Percentiles rank a stretch among this genome's conserved stretches.
phyloP scores from a whole-genome alignment of 2,329 filamentous ascomycete genomes.

The Pseudocercospora crystallina region DNA sequence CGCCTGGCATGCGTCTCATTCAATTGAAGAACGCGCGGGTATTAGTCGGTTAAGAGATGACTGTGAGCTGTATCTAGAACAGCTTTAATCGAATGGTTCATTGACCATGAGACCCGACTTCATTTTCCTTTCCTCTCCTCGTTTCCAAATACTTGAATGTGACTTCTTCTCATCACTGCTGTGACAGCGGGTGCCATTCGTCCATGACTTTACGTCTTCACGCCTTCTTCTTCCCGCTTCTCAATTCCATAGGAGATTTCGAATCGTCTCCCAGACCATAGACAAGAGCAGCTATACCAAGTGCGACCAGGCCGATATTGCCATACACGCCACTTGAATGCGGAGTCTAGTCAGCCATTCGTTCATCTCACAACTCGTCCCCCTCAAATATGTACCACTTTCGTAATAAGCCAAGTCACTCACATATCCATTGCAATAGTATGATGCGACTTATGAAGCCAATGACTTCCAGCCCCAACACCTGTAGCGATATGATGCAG shows the following conservation, averaged over 20 bases:
- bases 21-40: conserved; percentile 14
- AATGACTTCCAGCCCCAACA: conserved; percentile 35
- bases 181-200: background rate
- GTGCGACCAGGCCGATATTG: conserved; percentile 30
- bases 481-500: conserved; percentile 38
- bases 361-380: no score
- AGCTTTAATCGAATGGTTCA: conserved; percentile 1
- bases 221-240: conserved; percentile 21
- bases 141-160: background rate
- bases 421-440: conserved; percentile 38
- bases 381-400: no score
- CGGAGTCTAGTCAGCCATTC: no score
- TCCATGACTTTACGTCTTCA: background rate
- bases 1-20: conserved; percentile 20
- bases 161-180: background rate
- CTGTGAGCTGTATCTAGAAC: conserved; percentile 5
- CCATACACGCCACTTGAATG: conserved; percentile 30
- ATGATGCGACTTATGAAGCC: conserved; percentile 32
- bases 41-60: conserved; percentile 13
- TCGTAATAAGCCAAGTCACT: conserved; percentile 5
- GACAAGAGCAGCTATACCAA: conserved; percentile 30
- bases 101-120: background rate
- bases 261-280: conserved; percentile 24
- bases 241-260: conserved; percentile 17
- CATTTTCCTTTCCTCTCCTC: background rate